Percentiles rank a stretch among this genome's conserved stretches.
These are phyloP conservation scores for Arthroderma sp. DNA, from an alignment of 2,329 filamentous ascomycete genomes.

Conservation along the genomic window DNA sequence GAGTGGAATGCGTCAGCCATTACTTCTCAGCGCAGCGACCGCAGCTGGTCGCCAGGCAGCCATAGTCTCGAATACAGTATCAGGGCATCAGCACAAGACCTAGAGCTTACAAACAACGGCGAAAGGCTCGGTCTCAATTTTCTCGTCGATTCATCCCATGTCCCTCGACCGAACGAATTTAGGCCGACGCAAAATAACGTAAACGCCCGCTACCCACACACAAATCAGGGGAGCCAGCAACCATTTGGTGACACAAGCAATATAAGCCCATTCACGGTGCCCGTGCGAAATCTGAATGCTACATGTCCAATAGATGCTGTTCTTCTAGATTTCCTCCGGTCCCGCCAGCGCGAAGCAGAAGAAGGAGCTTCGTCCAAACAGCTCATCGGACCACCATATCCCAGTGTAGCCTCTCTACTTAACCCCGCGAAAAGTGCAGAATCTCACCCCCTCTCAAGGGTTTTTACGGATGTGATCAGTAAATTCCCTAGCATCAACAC, in stretches of 20 bases:
- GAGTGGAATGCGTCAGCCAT: constrained; percentile 3
- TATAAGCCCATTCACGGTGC: constrained; percentile 24
- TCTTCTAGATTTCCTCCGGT: constrained; percentile 64
- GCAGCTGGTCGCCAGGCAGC: constrained; percentile 17
- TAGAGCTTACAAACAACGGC: constrained; percentile 44
- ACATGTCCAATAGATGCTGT: constrained; percentile 68
- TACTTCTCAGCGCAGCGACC: not conserved
- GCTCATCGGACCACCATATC: constrained; percentile 64
- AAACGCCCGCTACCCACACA: constrained; percentile 9
- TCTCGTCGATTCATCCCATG: constrained; percentile 47
- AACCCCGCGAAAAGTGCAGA: constrained; percentile 52
- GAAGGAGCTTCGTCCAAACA: constrained; percentile 52
- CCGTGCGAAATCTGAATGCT: constrained; percentile 49
- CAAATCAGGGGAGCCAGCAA: constrained; percentile 4
- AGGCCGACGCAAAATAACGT: constrained; percentile 16
- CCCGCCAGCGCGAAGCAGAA: constrained; percentile 52
- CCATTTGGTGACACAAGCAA: constrained; percentile 14
- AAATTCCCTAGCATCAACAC: constrained; percentile 68
- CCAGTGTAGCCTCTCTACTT: constrained; percentile 64
- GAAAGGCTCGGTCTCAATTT: constrained; percentile 64
- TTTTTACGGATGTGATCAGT: constrained; percentile 71
- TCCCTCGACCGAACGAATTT: constrained; percentile 39
- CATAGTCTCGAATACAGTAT: constrained; percentile 30
- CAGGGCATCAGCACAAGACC: constrained; percentile 36
- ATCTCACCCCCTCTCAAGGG: constrained; percentile 66